Percentiles rank a stretch among this genome's conserved stretches.
phyloP scores from a whole-genome alignment of 2,329 filamentous ascomycete species.

The Pyrenochaeta sp. region DNA sequence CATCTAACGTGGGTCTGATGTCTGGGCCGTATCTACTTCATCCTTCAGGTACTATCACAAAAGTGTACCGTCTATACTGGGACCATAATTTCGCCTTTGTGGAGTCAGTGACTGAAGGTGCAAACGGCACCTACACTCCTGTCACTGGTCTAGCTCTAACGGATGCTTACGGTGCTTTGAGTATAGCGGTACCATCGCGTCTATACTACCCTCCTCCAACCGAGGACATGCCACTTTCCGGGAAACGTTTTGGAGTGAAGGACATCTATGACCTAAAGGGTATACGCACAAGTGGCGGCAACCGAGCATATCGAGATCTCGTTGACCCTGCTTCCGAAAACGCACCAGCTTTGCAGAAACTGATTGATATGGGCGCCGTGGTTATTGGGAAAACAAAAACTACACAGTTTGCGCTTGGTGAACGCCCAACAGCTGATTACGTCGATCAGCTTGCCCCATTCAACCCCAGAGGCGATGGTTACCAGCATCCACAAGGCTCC shows the following conservation, averaged over 20 bases:
- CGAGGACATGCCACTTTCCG: slow-evolving; percentile 14
- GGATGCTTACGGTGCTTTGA: slow-evolving; percentile 16
- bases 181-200: slow-evolving; percentile 23
- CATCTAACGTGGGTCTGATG: slow-evolving; percentile 1
- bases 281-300: slow-evolving; percentile 18
- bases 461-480: slow-evolving; percentile 43
- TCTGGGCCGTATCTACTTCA: slow-evolving; percentile 16
- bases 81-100: slow-evolving; percentile 17
- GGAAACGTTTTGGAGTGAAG: slow-evolving; percentile 24
- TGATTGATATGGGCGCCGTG: slow-evolving; percentile 36
- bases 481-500: slow-evolving; percentile 19
- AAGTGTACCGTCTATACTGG: slow-evolving; percentile 20
- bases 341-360: slow-evolving; percentile 18
- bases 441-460: slow-evolving; percentile 39
- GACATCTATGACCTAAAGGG: slow-evolving; percentile 28
- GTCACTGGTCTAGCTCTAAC: slow-evolving; percentile 15
- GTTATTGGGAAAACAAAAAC: slow-evolving; percentile 63
- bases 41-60: slow-evolving; percentile 13
- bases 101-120: slow-evolving; percentile 18
- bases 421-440: slow-evolving; percentile 35
- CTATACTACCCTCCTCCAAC: slow-evolving; percentile 12
- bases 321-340: slow-evolving; percentile 5
- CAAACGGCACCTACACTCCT: slow-evolving; percentile 17
- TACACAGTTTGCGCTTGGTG: slow-evolving; percentile 53
- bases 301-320: slow-evolving; percentile 21